These are phyloP conservation scores for Lyophyllum semitale DNA, from an alignment of 768 basidiomycete species.

Conservation along the genomic window DNA sequence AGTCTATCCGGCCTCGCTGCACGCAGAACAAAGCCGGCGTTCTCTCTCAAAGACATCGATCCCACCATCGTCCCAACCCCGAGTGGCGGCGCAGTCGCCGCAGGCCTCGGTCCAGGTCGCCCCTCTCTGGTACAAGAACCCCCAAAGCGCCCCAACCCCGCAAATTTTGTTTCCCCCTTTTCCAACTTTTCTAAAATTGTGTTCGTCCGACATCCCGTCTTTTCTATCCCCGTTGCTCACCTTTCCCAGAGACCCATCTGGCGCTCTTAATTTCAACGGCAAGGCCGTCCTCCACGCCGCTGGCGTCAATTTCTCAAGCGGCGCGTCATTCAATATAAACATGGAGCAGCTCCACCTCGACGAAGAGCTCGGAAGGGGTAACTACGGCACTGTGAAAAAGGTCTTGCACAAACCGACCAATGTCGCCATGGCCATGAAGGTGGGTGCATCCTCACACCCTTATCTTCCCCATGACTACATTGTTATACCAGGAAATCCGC, in stretches of 20 bases:
- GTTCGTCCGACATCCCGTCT: constrained; percentile 38
- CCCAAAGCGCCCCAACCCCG: constrained; percentile 34
- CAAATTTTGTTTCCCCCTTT: constrained; percentile 75
- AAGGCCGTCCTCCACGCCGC: constrained; percentile 91
- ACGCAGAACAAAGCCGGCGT: constrained; percentile 52
- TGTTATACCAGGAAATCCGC: constrained; percentile 81
- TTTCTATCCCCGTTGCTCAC: constrained; percentile 5
- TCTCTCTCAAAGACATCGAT: constrained; percentile 68
- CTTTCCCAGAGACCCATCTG: constrained; percentile 81
- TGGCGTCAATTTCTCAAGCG: constrained; percentile 85
- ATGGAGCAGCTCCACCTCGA: constrained; percentile 90
- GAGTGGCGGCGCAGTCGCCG: constrained; percentile 58
- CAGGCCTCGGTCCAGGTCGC: constrained; percentile 72
- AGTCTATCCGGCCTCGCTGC: constrained; percentile 37
- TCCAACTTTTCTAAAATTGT: constrained; percentile 93
- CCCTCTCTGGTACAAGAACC: constrained; percentile 48
- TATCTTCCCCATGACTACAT: constrained; percentile 6
- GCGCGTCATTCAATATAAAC: constrained; percentile 89
- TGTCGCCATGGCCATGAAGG: constrained; percentile 99
- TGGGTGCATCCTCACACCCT: constrained; percentile 32
- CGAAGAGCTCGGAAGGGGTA: constrained; percentile 94
- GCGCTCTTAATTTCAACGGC: constrained; percentile 90
- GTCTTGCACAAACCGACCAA: constrained; percentile 94
- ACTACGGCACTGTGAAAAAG: constrained; percentile 97
- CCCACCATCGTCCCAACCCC: constrained; percentile 40